These are phyloP conservation scores for Pisolithus microcarpus DNA, from an alignment of 768 basidiomycete genomes.

Conservation along the genomic window DNA sequence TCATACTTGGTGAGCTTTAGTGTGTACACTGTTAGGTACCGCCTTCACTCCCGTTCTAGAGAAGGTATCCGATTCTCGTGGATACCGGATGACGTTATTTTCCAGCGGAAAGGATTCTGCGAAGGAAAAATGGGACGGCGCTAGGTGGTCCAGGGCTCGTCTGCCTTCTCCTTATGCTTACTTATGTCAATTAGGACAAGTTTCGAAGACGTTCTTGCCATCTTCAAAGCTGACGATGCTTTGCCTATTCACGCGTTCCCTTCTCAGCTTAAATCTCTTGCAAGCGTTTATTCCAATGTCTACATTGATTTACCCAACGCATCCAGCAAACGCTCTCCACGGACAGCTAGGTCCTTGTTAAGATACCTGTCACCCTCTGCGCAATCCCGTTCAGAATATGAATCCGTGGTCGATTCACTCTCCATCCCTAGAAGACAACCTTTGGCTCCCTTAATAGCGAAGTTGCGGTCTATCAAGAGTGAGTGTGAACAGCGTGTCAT, in stretches of 20 bases:
- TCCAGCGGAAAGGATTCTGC: slow-evolving; percentile 63
- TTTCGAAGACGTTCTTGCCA: slow-evolving; percentile 49
- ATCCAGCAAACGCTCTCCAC: slow-evolving; percentile 30
- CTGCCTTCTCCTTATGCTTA: not conserved
- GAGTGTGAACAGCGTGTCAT: slow-evolving; percentile 69
- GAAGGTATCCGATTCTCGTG: slow-evolving; percentile 60
- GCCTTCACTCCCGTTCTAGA: slow-evolving; percentile 35
- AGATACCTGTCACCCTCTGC: slow-evolving; percentile 37
- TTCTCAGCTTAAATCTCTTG: slow-evolving; percentile 48
- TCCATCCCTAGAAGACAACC: slow-evolving; percentile 39
- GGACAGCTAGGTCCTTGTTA: slow-evolving; percentile 47
- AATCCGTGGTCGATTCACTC: slow-evolving; percentile 49
- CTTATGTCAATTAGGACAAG: slow-evolving; percentile 44
- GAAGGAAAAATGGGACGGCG: slow-evolving; percentile 91
- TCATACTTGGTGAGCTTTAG: slow-evolving; percentile 61
- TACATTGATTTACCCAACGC: slow-evolving; percentile 45
- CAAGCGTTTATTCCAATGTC: slow-evolving; percentile 42
- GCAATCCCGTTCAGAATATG: slow-evolving; percentile 37
- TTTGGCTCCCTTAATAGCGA: slow-evolving; percentile 64
- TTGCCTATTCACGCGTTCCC: slow-evolving; percentile 49
- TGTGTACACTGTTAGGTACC: not conserved
- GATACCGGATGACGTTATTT: slow-evolving; percentile 86
- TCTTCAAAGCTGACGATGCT: slow-evolving; percentile 79
- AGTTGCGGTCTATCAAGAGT: slow-evolving; percentile 75
- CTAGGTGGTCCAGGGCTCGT: slow-evolving; percentile 37